phyloP scores from a whole-genome alignment of 1,284 basidiomycete species.

The Ganoderma sp. region DNA sequence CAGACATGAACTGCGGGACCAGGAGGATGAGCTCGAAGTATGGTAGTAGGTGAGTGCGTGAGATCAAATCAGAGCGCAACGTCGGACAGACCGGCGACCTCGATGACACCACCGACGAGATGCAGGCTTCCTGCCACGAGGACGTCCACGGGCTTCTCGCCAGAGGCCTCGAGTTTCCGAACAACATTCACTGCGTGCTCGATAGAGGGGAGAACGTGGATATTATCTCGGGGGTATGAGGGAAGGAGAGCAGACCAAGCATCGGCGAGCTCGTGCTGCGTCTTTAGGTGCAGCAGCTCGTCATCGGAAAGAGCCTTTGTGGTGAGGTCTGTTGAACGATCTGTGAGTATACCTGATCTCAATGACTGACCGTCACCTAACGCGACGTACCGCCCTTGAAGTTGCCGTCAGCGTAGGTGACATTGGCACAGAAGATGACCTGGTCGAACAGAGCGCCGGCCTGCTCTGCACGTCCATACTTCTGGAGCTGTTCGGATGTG shows the following conservation, averaged over 20 bases:
- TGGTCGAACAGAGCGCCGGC: constrained; percentile 71
- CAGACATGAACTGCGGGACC: not conserved
- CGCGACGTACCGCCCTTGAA: constrained; percentile 83
- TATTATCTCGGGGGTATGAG: constrained; percentile 59
- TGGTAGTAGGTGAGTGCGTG: not conserved
- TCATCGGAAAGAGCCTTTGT: constrained; percentile 67
- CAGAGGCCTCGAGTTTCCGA: constrained; percentile 45
- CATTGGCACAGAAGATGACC: constrained; percentile 95
- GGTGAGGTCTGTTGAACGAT: constrained; percentile 65
- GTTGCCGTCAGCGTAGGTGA: constrained; percentile 88
- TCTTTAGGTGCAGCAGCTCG: constrained; percentile 71
- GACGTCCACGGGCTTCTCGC: constrained; percentile 56
- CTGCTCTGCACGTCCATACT: constrained; percentile 46
- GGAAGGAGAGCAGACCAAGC: constrained; percentile 77
- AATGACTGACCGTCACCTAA: not conserved
- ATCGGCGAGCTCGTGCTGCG: constrained; percentile 76
- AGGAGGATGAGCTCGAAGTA: not conserved
- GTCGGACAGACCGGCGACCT: constrained; percentile 80
- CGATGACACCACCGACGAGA: constrained; percentile 93
- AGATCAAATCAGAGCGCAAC: constrained; percentile 52
- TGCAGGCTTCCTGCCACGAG: constrained; percentile 94
- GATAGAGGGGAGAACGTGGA: constrained; percentile 87
- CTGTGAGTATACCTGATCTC: constrained; percentile 22
- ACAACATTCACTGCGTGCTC: constrained; percentile 83
- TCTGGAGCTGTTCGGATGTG: constrained; percentile 52